Conservation (phyloP, 2,329 filamentous ascomycete genomes). For the Paecilomyces sp. region DNA sequence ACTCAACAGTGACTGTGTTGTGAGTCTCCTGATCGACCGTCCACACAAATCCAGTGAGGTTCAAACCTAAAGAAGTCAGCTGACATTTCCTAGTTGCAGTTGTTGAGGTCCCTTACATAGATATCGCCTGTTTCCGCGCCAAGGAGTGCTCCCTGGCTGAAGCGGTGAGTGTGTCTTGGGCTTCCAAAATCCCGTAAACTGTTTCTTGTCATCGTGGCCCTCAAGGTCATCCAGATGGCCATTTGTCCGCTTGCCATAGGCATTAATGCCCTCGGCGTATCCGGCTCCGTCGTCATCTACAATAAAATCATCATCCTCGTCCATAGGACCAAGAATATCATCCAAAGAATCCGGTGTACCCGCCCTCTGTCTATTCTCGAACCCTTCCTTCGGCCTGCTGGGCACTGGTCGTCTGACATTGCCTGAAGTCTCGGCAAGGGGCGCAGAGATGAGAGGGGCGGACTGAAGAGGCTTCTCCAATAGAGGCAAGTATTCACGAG, state of each 20-base stretch:
- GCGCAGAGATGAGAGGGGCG: constrained; percentile 80
- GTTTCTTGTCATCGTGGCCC: constrained; percentile 45
- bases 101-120: constrained; percentile 50
- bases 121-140: constrained; percentile 90
- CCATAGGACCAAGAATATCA: constrained; percentile 64
- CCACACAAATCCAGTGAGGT: constrained; percentile 91
- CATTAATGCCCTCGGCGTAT: constrained; percentile 62
- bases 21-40: constrained; percentile 92
- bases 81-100: background rate
- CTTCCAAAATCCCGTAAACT: constrained; percentile 41
- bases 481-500: constrained; percentile 41
- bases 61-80: constrained; percentile 49
- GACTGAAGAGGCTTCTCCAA: constrained; percentile 56
- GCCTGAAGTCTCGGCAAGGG: constrained; percentile 60
- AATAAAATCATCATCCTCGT: constrained; percentile 73
- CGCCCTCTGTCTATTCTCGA: constrained; percentile 47
- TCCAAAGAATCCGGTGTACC: constrained; percentile 72
- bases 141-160: constrained; percentile 90
- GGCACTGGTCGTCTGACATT: constrained; percentile 52
- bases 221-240: constrained; percentile 40
- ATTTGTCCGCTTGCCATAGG: constrained; percentile 56
- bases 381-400: constrained; percentile 50
- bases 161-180: constrained; percentile 76
- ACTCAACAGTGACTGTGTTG: constrained; percentile 92
- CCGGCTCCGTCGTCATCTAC: constrained; percentile 93